Evolutionary conservation across 2,329 filamentous ascomycete species (phyloP).

Genomic region (Penicillium verrucosum): DNA sequence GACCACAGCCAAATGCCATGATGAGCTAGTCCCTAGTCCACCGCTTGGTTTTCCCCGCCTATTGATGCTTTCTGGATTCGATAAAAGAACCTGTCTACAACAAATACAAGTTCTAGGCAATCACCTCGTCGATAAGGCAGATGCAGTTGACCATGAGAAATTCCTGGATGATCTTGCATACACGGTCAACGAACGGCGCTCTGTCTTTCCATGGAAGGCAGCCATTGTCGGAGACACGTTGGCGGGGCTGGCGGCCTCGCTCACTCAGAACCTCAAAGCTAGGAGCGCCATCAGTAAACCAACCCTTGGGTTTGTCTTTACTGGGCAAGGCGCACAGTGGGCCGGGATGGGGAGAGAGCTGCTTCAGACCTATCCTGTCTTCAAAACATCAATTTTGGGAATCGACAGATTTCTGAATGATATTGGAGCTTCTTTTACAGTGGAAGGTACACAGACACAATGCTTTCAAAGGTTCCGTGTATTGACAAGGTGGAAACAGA

Average conservation of each 20-base stretch:
- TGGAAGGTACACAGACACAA: background rate
- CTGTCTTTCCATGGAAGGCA: constrained; percentile 19
- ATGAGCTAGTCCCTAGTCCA: background rate
- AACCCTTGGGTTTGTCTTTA: constrained; percentile 28
- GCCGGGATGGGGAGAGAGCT: constrained; percentile 31
- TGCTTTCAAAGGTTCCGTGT: accelerated
- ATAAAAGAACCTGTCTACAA: constrained; percentile 17
- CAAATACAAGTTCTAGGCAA: constrained; percentile 9
- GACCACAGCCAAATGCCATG: background rate
- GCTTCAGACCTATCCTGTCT: constrained; percentile 19
- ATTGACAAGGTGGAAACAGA: background rate
- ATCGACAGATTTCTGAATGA: background rate
- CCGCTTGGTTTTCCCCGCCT: constrained; percentile 1
- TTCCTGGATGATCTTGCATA: constrained; percentile 22
- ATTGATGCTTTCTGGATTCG: constrained; percentile 25
- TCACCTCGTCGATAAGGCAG: constrained; percentile 7
- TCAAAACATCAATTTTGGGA: background rate
- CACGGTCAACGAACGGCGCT: constrained; percentile 22
- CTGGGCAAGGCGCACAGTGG: constrained; percentile 38
- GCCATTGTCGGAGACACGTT: constrained; percentile 9
- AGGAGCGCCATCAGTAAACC: constrained; percentile 8
- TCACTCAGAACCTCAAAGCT: constrained; percentile 3
- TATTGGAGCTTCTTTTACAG: background rate
- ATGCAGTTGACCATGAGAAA: background rate
- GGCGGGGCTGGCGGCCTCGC: background rate